These are phyloP conservation scores for Blastocystis sp. DNA, from an alignment of 352 stramenopile species.

Conservation along the genomic window DNA sequence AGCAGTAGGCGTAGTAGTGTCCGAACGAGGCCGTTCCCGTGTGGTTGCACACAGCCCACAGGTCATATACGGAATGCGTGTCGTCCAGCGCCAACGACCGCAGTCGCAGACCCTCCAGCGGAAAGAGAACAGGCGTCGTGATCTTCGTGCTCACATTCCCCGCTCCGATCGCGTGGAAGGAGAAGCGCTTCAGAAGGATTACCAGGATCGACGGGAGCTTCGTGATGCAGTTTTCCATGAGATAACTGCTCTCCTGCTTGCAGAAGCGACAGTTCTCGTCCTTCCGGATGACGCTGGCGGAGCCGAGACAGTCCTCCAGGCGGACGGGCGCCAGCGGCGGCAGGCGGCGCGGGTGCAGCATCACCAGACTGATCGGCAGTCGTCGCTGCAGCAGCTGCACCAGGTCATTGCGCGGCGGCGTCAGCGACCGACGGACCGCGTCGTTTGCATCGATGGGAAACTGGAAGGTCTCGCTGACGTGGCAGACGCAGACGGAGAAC, in stretches of 20 bases:
- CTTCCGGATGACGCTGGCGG: background rate
- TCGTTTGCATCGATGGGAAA: no score
- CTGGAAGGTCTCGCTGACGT: no score
- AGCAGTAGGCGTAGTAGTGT: slow-evolving; percentile 51
- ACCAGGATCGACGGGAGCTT: slow-evolving; percentile 37
- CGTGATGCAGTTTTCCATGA: slow-evolving; percentile 9
- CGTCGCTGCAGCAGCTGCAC: background rate
- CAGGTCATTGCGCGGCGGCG: background rate
- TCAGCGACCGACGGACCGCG: no score
- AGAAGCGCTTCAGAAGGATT: slow-evolving; percentile 48
- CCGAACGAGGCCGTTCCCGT: slow-evolving; percentile 39
- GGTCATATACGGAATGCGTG: slow-evolving; percentile 59
- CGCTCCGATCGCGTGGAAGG: background rate
- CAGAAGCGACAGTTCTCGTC: background rate
- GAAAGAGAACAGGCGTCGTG: slow-evolving; percentile 57
- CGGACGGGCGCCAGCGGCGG: background rate
- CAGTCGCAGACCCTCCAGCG: slow-evolving; percentile 59
- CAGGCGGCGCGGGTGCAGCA: background rate
- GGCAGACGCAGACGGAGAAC: no score
- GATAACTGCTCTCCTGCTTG: background rate
- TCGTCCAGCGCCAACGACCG: background rate
- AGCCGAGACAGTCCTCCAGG: slow-evolving; percentile 1
- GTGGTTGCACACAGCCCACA: slow-evolving; percentile 61
- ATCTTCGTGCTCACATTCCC: slow-evolving; percentile 4
- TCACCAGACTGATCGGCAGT: background rate